Base-by-base conservation (phyloP, 345 rosid genomes). In the Linum trigynum region DNA sequence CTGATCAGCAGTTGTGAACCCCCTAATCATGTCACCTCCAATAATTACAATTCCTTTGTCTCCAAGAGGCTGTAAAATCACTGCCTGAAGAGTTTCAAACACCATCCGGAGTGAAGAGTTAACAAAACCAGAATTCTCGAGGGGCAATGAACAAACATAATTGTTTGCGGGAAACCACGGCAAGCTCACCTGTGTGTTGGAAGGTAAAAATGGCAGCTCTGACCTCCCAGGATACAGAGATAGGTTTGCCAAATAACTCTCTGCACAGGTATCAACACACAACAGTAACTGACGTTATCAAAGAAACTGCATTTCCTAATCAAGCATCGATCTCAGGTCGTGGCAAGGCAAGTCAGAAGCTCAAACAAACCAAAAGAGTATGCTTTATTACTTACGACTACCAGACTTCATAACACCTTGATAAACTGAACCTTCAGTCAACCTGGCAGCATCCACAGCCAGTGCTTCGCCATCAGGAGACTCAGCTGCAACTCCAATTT, bases 21-120 rank as follows among this genome's bases (percentile, higher is more conserved):
- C 98, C 80, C 95, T 88, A 69, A 90, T 78, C 3, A 87, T 90
- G 80, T 92, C 84, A 67, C 97, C 97, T 2, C 98, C 97, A 71
- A 92, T 85, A 51, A 90, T 39, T 6, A 77, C 82, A 57, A 88
- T 62, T 69, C 98, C 96, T 70, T 72, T 82, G 66, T 86, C 94
- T 48, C 95, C 98, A 64, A 90, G 83, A 53, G 97, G 96, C 80
- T 90, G 98, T 81, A 92, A 76, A 75, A 88, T 86, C 75, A 90
- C 97, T 61, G 96, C 97, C 97, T 92, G 66, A 7, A 9, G 63
- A 67, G 75, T 66, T 57, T 45, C 38, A 66, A 4, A 60, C 53
- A 9, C 4, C 65, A 16, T 41, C 5, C 37, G 57, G 57, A 38
- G 55, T 63, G 57, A 38, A 39, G 23, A 53, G 35, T 10, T n/a